Conservation (phyloP, 2,329 filamentous ascomycete genomes). For the Metarhizium sp. region DNA sequence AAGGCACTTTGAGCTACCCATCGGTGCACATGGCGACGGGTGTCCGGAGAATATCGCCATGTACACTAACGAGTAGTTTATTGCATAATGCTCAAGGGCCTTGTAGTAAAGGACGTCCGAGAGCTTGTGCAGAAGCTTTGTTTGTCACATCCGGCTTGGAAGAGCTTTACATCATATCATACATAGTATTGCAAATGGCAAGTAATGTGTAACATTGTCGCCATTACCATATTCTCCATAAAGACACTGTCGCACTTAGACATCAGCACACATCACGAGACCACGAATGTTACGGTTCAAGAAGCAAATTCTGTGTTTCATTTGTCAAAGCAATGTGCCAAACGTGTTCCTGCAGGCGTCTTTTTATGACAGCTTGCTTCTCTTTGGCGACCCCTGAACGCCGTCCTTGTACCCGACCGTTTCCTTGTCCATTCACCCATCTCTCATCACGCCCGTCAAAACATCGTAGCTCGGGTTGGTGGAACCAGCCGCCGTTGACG, state of each 20-base stretch:
- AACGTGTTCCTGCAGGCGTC: conserved; percentile 13
- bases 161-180: too few relatives aligned
- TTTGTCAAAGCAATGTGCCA: conserved; percentile 17
- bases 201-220: neutral
- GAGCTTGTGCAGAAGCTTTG: too few relatives aligned
- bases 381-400: conserved; percentile 17
- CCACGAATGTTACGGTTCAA: neutral
- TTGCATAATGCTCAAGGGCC: too few relatives aligned
- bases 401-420: conserved; percentile 21
- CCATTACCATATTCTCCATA: neutral
- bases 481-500: conserved; percentile 3
- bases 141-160: too few relatives aligned
- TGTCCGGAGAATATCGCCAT: too few relatives aligned
- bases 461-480: conserved; percentile 8
- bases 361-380: conserved; percentile 17
- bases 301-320: conserved; percentile 15
- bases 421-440: conserved; percentile 22
- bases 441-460: conserved; percentile 20
- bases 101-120: too few relatives aligned
- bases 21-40: too few relatives aligned
- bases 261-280: conserved; percentile 2
- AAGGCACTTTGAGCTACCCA: too few relatives aligned
- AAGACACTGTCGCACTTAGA: neutral
- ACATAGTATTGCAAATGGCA: too few relatives aligned
- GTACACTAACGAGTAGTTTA: too few relatives aligned